Evolutionary conservation across 2,329 filamentous ascomycete species (phyloP).

Genomic region (Talaromyces piceae): DNA sequence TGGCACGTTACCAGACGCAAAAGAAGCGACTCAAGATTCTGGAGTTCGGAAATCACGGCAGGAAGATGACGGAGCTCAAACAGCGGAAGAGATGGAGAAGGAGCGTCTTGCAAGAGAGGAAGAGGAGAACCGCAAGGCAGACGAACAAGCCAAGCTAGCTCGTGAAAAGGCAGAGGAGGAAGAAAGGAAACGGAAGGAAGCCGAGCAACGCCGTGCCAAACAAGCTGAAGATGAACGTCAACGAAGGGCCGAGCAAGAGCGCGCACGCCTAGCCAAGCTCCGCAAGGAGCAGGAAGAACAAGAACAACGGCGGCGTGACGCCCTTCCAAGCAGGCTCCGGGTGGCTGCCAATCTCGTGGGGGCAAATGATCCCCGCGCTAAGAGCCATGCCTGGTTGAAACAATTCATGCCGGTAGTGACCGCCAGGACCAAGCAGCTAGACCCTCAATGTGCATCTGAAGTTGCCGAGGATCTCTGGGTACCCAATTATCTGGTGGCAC

Average conservation of each 20-base stretch:
- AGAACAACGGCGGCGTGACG: constrained; percentile 40
- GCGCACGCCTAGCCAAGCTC: constrained; percentile 35
- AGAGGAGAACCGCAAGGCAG: constrained; percentile 16
- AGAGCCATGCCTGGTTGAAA: constrained; percentile 36
- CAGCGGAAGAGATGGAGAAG: constrained; percentile 20
- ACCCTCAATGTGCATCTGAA: constrained; percentile 29
- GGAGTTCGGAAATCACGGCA: constrained; percentile 1
- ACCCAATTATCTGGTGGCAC: constrained; percentile 43
- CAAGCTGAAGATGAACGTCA: constrained; percentile 42
- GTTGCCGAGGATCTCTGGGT: constrained; percentile 41
- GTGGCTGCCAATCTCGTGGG: constrained; percentile 39
- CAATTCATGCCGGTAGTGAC: constrained; percentile 42
- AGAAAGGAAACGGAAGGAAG: constrained; percentile 35
- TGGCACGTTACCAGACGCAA: constrained; percentile 13
- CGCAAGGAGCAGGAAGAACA: constrained; percentile 39
- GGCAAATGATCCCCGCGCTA: constrained; percentile 35
- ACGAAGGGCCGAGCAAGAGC: constrained; percentile 36
- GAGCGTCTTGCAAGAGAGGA: constrained; percentile 29
- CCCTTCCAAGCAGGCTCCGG: constrained; percentile 39
- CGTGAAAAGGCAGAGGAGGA: constrained; percentile 38
- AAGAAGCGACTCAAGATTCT: constrained; percentile 15
- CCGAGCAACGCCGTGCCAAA: constrained; percentile 35
- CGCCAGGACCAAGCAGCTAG: constrained; percentile 36
- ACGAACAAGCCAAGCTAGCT: constrained; percentile 28
- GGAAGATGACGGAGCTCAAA: constrained; percentile 17